Evolutionary conservation across 2,329 filamentous ascomycete species (phyloP).

Genomic region (Aspergillus vadensis): DNA sequence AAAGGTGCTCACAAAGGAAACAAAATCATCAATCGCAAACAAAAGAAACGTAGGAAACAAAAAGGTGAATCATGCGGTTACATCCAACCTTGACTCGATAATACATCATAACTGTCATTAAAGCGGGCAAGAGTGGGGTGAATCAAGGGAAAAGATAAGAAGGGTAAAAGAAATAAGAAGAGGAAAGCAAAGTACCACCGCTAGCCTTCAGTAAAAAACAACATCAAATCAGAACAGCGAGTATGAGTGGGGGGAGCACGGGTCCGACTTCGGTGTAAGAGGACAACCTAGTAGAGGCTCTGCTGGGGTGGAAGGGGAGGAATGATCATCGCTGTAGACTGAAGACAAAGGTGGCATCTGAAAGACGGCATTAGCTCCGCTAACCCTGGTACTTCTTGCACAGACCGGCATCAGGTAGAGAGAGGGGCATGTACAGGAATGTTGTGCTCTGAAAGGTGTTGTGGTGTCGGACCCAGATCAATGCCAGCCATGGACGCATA

Average conservation of each 20-base stretch:
- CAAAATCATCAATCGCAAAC: background rate
- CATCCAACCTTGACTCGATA: slow-evolving; percentile 1
- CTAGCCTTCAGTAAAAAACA: background rate
- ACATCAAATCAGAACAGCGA: slow-evolving; percentile 22
- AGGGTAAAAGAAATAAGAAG: background rate
- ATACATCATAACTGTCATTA: slow-evolving; percentile 15
- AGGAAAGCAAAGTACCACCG: background rate
- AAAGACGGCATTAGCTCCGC: slow-evolving; percentile 22
- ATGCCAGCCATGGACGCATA: slow-evolving; percentile 62
- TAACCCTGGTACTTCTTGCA: slow-evolving; percentile 14
- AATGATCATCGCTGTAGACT: slow-evolving; percentile 43
- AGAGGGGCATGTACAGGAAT: slow-evolving; percentile 49
- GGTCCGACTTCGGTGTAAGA: slow-evolving; percentile 45
- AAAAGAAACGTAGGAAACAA: slow-evolving; percentile 14
- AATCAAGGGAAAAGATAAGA: background rate
- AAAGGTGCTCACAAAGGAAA: background rate
- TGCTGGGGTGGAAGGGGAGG: slow-evolving; percentile 44
- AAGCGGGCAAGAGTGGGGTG: background rate
- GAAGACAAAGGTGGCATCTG: slow-evolving; percentile 42
- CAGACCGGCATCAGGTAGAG: slow-evolving; percentile 23
- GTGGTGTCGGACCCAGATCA: slow-evolving; percentile 47
- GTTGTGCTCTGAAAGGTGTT: slow-evolving; percentile 40
- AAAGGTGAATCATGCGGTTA: slow-evolving; percentile 9
- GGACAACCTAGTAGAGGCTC: slow-evolving; percentile 43
- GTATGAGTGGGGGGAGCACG: slow-evolving; percentile 43